Conservation (phyloP, 345 rosid species). For the Gossypium ekmanianum region DNA sequence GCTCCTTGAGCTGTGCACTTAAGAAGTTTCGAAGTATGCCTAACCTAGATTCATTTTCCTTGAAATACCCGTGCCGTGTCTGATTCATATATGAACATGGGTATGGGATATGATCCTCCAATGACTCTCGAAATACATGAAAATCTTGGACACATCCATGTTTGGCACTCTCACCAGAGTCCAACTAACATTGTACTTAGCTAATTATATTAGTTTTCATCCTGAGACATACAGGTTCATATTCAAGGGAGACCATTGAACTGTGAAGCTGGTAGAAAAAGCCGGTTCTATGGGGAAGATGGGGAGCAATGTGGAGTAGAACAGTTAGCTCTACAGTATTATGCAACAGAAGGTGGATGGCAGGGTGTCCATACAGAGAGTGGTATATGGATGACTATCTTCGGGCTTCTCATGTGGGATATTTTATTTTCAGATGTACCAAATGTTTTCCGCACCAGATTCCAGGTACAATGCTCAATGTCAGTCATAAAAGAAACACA, state of each 20-base stretch:
- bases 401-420: conserved; percentile 93
- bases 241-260: conserved; percentile 87
- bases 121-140: neutral
- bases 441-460: conserved; percentile 70
- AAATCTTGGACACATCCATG: neutral
- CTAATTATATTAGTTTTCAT: conserved; percentile 6
- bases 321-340: conserved; percentile 87
- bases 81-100: neutral
- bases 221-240: conserved; percentile 45
- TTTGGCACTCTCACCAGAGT: neutral
- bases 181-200: neutral
- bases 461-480: conserved; percentile 51
- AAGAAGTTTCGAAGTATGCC: neutral
- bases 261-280: conserved; percentile 68
- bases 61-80: neutral
- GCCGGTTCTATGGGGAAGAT: conserved; percentile 82
- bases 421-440: conserved; percentile 63
- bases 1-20: conserved; percentile 1
- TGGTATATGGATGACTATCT: conserved; percentile 90
- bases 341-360: conserved; percentile 82
- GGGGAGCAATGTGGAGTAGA: conserved; percentile 93
- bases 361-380: conserved; percentile 81
- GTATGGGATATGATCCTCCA: neutral
- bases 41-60: neutral
- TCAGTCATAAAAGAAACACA: neutral